These are phyloP conservation scores for Corinectria fuckeliana DNA, from an alignment of 2,329 filamentous ascomycete genomes.

Conservation along the genomic window DNA sequence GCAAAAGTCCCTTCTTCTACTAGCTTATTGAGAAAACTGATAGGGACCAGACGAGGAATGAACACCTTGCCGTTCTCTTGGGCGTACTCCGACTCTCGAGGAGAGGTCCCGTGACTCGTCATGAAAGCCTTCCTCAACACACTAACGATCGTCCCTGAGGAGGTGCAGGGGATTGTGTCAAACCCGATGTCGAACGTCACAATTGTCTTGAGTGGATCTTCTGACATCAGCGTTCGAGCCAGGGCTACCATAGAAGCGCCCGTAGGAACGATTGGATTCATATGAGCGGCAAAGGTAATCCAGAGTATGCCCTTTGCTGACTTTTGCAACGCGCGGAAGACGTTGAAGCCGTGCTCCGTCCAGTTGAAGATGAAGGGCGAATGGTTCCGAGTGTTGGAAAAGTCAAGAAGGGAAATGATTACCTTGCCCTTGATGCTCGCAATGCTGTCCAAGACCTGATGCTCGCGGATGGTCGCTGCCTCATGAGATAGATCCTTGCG, in stretches of 20 bases:
- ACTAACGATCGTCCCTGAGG: conserved; percentile 28
- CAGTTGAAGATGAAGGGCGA: conserved; percentile 47
- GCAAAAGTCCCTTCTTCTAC: conserved; percentile 46
- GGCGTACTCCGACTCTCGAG: conserved; percentile 52
- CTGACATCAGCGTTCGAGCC: conserved; percentile 56
- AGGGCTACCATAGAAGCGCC: conserved; percentile 53
- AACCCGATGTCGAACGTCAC: conserved; percentile 51
- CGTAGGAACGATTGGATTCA: conserved; percentile 43
- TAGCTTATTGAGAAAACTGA: conserved; percentile 50
- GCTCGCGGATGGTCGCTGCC: conserved; percentile 1
- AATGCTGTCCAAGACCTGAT: conserved; percentile 19
- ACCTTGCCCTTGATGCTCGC: conserved; percentile 35
- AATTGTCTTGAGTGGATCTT: conserved; percentile 52
- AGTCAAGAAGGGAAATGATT: conserved; percentile 57
- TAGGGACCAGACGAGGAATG: conserved; percentile 53
- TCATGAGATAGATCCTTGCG: background rate
- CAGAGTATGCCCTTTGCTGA: conserved; percentile 52
- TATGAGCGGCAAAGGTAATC: conserved; percentile 53
- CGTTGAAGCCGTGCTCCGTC: conserved; percentile 46
- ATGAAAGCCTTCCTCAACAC: conserved; percentile 38
- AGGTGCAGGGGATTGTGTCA: conserved; percentile 26
- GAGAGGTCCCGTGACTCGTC: conserved; percentile 14
- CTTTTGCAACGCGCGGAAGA: conserved; percentile 49
- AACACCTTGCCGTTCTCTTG: conserved; percentile 46
- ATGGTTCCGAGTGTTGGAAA: conserved; percentile 35